A percentile compares a stretch with the other conserved stretches of the same genome.
Conservation (phyloP, 345 rosid genomes). For the Microthlaspi erraticum region DNA sequence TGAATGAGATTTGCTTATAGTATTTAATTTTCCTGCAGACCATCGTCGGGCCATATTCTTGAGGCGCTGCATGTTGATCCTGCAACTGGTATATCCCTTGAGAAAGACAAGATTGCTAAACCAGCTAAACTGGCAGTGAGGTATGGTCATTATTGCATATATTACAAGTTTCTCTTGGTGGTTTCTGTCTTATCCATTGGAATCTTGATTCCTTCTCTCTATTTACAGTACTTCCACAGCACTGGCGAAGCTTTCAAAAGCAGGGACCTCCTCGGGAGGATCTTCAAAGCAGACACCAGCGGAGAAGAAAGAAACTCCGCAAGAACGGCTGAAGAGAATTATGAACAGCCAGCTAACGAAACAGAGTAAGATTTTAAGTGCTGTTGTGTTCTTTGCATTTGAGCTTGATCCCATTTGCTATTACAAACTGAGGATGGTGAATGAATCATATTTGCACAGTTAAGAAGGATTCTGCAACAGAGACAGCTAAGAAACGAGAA, state of each 20-base stretch:
- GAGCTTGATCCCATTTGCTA: not conserved
- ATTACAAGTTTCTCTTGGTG: slow-evolving; percentile 13
- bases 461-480: slow-evolving; percentile 93
- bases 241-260: slow-evolving; percentile 79
- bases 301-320: slow-evolving; percentile 96
- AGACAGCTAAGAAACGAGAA: slow-evolving; percentile 90
- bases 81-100: slow-evolving; percentile 87
- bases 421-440: slow-evolving; percentile 17
- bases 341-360: slow-evolving; percentile 92
- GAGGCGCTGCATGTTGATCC: slow-evolving; percentile 99
- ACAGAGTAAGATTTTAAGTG: slow-evolving; percentile 65
- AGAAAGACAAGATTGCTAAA: slow-evolving; percentile 68
- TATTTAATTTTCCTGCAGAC: slow-evolving; percentile 76
- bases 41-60: slow-evolving; percentile 76
- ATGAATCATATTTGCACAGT: slow-evolving; percentile 54
- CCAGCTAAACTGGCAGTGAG: slow-evolving; percentile 61
- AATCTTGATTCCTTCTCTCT: not conserved
- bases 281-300: slow-evolving; percentile 61
- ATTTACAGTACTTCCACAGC: slow-evolving; percentile 68
- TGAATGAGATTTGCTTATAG: slow-evolving; percentile 44
- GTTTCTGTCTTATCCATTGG: not conserved
- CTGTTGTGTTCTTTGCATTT: not conserved
- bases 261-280: slow-evolving; percentile 55
- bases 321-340: slow-evolving; percentile 95
- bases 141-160: slow-evolving; percentile 43